A percentile compares a stretch with the other conserved stretches of the same genome.
phyloP scores from a whole-genome alignment of 495 filamentous ascomycete genomes.

The Penicillium silybi region DNA sequence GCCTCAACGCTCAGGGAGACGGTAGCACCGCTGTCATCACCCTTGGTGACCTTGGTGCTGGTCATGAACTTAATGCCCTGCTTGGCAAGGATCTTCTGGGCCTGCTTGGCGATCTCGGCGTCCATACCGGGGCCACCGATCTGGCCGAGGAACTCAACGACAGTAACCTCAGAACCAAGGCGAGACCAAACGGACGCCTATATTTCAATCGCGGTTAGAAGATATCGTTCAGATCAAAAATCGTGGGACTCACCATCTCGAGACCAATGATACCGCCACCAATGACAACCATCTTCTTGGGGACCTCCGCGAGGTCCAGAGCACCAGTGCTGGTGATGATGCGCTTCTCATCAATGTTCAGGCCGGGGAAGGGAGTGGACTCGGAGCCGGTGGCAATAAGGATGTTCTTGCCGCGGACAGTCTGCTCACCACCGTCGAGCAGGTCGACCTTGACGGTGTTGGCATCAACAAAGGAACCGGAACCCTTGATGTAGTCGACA shows the following conservation, averaged over 20 bases:
- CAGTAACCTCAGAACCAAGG: conserved; percentile 88
- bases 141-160: conserved; percentile 92
- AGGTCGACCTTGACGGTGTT: conserved; percentile 89
- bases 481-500: conserved; percentile 93
- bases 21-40: conserved; percentile 71
- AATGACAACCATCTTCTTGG: conserved; percentile 97
- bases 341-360: conserved; percentile 95
- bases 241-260: conserved; percentile 68
- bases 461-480: conserved; percentile 80
- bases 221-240: background rate
- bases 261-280: conserved; percentile 98
- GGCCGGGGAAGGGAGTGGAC: conserved; percentile 90
- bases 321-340: conserved; percentile 95
- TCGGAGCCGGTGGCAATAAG: conserved; percentile 95
- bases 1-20: conserved; percentile 83
- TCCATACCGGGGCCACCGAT: conserved; percentile 99
- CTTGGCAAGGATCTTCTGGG: conserved; percentile 91
- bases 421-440: conserved; percentile 84
- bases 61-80: conserved; percentile 99
- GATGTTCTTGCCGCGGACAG: conserved; percentile 87
- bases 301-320: conserved; percentile 80
- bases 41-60: conserved; percentile 86
- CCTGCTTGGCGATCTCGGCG: conserved; percentile 81
- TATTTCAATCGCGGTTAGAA: background rate
- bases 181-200: conserved; percentile 94